phyloP scores from a whole-genome alignment of 257 asterid genomes.

The Solanum phureja region DNA sequence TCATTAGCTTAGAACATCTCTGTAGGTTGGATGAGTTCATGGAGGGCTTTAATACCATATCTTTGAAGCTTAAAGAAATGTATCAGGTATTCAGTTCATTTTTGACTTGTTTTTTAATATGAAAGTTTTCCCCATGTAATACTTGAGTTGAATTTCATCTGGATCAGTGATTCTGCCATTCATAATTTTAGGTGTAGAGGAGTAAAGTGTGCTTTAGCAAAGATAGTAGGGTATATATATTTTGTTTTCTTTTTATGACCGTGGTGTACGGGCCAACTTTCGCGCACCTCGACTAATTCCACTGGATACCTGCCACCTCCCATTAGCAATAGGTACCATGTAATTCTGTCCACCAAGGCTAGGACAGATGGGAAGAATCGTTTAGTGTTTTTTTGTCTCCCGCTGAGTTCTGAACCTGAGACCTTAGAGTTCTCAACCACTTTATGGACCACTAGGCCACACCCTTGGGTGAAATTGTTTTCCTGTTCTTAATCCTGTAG shows the following conservation, averaged over 20 bases:
- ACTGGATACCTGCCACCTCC: no score
- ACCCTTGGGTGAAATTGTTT: neutral
- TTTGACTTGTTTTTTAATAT: neutral
- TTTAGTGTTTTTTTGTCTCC: neutral
- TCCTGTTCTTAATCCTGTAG: neutral
- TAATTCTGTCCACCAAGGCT: no score
- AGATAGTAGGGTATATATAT: neutral
- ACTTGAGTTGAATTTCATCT: neutral
- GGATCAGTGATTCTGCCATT: neutral
- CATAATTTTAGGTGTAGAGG: neutral
- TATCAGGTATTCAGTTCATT: slow-evolving; percentile 61
- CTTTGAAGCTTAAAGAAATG: slow-evolving; percentile 95
- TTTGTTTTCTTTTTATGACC: neutral
- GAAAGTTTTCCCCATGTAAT: neutral
- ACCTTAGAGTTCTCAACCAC: neutral
- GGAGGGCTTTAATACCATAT: slow-evolving; percentile 90
- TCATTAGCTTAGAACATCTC: neutral
- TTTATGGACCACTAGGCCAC: neutral
- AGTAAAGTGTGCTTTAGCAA: neutral
- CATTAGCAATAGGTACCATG: no score
- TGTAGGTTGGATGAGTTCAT: slow-evolving; percentile 91
- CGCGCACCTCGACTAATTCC: no score
- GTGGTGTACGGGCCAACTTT: no score
- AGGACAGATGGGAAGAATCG: no score
- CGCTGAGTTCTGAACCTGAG: neutral